A percentile compares a stretch with the other conserved stretches of the same genome.
These are phyloP conservation scores for Hylodesmum podocarpum DNA, from an alignment of 306 rosid genomes.

Conservation along the genomic window DNA sequence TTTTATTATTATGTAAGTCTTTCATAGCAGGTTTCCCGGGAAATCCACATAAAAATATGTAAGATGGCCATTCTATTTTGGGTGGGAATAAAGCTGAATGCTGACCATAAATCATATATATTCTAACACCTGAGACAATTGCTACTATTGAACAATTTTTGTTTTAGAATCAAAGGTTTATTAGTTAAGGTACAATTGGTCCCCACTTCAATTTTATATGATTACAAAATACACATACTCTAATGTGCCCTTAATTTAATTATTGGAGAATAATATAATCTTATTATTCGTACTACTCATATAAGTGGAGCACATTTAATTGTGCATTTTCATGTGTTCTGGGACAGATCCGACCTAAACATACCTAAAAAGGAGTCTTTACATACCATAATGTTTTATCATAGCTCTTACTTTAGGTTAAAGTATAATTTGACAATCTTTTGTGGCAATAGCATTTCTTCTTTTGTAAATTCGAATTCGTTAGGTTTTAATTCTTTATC, in stretches of 20 bases:
- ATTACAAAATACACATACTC: neutral
- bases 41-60: neutral
- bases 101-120: neutral
- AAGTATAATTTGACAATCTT: slow-evolving; percentile 29
- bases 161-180: slow-evolving; percentile 21
- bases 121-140: neutral
- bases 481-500: slow-evolving; percentile 28
- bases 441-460: slow-evolving; percentile 27
- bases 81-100: slow-evolving; percentile 15
- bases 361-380: slow-evolving; percentile 44
- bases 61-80: slow-evolving; percentile 10
- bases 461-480: slow-evolving; percentile 23
- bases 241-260: neutral
- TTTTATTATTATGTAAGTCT: neutral
- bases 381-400: slow-evolving; percentile 22
- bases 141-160: neutral
- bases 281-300: slow-evolving; percentile 29
- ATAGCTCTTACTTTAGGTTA: slow-evolving; percentile 37
- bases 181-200: slow-evolving; percentile 1
- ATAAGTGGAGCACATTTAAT: slow-evolving; percentile 55
- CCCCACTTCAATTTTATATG: slow-evolving; percentile 31
- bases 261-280: slow-evolving; percentile 23
- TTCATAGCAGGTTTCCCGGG: neutral
- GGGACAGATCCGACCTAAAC: slow-evolving; percentile 41
- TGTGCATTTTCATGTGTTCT: slow-evolving; percentile 46